Percentiles rank a stretch among this genome's conserved stretches.
Evolutionary conservation across 2,329 filamentous ascomycete genomes (phyloP).

Genomic region (Aspergillus clavatus): DNA sequence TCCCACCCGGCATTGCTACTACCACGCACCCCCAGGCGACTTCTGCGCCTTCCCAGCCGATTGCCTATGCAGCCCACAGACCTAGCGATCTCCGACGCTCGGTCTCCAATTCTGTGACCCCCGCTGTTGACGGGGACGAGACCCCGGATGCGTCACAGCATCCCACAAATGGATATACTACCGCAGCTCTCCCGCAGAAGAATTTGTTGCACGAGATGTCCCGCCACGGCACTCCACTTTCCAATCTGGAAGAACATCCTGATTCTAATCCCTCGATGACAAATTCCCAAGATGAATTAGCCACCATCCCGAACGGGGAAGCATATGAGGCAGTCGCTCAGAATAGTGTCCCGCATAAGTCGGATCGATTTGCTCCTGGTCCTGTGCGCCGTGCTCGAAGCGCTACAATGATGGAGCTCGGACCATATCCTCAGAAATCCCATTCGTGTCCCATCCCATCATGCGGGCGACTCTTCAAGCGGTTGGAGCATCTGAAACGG

Average conservation of each 20-base stretch:
- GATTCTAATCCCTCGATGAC: conserved; percentile 65
- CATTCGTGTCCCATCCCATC: conserved; percentile 99
- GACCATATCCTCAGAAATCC: conserved; percentile 94
- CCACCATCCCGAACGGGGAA: conserved; percentile 60
- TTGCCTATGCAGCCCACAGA: conserved; percentile 61
- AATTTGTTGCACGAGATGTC: conserved; percentile 75
- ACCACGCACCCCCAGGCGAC: conserved; percentile 46
- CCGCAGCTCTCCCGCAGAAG: conserved; percentile 68
- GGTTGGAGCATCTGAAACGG: conserved; percentile 98
- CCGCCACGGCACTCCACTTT: conserved; percentile 83
- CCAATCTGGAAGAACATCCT: conserved; percentile 76
- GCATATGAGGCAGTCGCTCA: conserved; percentile 51
- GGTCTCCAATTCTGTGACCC: conserved; percentile 79
- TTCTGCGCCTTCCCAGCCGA: conserved; percentile 31
- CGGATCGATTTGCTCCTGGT: conserved; percentile 52
- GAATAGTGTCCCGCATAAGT: conserved; percentile 56
- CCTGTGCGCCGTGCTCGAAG: conserved; percentile 86
- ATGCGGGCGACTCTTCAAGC: conserved; percentile 95
- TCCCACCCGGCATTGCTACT: conserved; percentile 69
- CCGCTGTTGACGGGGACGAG: conserved; percentile 75
- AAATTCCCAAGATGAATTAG: conserved; percentile 63
- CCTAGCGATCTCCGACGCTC: conserved; percentile 89
- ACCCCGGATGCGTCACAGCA: conserved; percentile 75
- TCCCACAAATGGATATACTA: conserved; percentile 65
- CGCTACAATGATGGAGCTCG: conserved; percentile 93